These are phyloP conservation scores for Monosporascus sp. DNA, from an alignment of 2,329 filamentous ascomycete genomes.

Conservation along the genomic window DNA sequence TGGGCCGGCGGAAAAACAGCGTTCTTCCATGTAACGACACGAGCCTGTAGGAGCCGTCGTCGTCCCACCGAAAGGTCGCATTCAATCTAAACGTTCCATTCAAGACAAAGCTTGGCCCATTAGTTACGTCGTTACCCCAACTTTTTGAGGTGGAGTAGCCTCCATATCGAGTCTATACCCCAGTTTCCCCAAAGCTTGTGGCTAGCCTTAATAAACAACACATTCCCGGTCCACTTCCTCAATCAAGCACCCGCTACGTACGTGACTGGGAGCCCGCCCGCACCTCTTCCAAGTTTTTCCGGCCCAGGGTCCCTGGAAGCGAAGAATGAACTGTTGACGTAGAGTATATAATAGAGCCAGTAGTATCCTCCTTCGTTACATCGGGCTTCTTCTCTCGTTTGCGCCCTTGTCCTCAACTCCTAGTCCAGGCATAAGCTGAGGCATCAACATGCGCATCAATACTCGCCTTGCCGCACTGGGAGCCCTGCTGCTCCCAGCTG, in stretches of 20 bases:
- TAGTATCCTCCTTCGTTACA: neutral
- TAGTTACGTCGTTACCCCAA: conserved; percentile 21
- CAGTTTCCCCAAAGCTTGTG: neutral
- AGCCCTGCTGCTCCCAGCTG: conserved; percentile 26
- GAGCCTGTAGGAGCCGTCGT: too few relatives aligned
- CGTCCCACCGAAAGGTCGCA: too few relatives aligned
- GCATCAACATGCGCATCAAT: conserved; percentile 23
- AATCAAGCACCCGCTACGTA: neutral
- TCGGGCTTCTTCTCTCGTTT: neutral
- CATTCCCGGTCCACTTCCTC: neutral
- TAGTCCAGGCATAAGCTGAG: neutral
- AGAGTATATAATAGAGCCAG: neutral
- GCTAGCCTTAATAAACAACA: neutral
- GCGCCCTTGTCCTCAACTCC: neutral
- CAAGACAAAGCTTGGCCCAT: conserved; percentile 9
- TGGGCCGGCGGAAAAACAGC: too few relatives aligned
- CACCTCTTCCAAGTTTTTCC: conserved; percentile 8
- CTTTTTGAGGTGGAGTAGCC: conserved; percentile 27
- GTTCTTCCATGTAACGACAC: too few relatives aligned
- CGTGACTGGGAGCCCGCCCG: neutral
- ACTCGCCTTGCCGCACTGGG: conserved; percentile 22
- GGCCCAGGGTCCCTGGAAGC: conserved; percentile 10
- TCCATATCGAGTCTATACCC: neutral
- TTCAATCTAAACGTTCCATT: neutral
- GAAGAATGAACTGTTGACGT: conserved; percentile 5